These are phyloP conservation scores for Micractinium sp. DNA, from an alignment of 139 green algal genomes.

Conservation along the genomic window DNA sequence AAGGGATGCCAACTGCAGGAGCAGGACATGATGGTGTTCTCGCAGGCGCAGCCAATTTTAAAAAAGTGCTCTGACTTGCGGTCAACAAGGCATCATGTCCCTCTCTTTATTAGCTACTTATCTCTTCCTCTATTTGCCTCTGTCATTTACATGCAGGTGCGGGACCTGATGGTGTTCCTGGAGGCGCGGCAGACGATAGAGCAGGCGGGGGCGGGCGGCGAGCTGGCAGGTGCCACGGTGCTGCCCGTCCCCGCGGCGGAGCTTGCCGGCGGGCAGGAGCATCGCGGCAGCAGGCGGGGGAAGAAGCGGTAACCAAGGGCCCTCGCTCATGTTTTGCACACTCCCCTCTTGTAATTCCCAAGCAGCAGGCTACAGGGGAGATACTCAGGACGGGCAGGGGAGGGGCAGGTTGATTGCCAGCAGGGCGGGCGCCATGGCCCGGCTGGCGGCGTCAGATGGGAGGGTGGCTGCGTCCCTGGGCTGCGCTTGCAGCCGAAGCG, in stretches of 20 bases:
- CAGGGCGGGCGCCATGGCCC: too few species aligned
- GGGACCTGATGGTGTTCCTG: conserved; percentile 84
- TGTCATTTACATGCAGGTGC: conserved; percentile 55
- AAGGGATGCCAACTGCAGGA: too few species aligned
- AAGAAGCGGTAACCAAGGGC: not conserved
- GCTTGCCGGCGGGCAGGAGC: not conserved
- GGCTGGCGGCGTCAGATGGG: not conserved
- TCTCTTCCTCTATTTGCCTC: not conserved
- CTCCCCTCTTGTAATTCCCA: not conserved
- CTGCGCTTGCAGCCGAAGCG: not conserved
- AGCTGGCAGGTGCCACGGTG: conserved; percentile 58
- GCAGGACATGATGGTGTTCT: too few species aligned
- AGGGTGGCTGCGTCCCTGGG: not conserved
- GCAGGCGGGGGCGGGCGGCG: conserved; percentile 28
- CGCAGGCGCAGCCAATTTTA: not conserved
- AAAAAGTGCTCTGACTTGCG: not conserved
- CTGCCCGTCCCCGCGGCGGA: conserved; percentile 38
- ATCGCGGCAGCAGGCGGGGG: not conserved
- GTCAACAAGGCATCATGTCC: too few species aligned
- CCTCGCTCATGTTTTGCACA: not conserved
- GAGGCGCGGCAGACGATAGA: conserved; percentile 74
- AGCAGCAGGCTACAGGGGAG: too few species aligned
- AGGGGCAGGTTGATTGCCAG: too few species aligned
- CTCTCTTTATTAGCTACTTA: not conserved
- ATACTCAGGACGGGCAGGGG: too few species aligned